Conservation (phyloP, 2,329 filamentous ascomycete genomes). For the Torrubiellomyces zombiae region DNA sequence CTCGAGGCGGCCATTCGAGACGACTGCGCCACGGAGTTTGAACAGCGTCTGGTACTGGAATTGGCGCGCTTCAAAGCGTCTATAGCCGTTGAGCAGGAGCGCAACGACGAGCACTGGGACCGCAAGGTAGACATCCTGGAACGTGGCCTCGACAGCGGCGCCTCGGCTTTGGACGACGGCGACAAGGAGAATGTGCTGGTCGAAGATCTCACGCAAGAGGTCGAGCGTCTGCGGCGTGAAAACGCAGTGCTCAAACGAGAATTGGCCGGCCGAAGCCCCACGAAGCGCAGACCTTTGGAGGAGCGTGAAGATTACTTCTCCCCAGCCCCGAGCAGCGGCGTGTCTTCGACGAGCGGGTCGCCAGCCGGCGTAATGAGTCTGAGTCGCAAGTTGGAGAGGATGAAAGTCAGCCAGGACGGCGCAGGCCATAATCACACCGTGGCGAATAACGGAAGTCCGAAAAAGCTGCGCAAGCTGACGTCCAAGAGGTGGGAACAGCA, state of each 20-base stretch:
- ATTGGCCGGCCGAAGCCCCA: conserved; percentile 44
- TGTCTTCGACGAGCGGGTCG: background rate
- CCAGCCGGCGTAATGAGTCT: conserved; percentile 18
- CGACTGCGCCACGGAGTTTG: conserved; percentile 78
- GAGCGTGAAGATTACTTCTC: conserved; percentile 32
- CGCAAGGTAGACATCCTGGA: conserved; percentile 59
- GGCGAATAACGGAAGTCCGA: conserved; percentile 26
- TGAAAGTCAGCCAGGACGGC: conserved; percentile 28
- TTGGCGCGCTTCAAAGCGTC: conserved; percentile 66
- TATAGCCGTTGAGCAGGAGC: conserved; percentile 63
- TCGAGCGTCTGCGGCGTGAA: conserved; percentile 50
- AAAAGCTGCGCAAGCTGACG: conserved; percentile 34
- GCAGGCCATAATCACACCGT: no score
- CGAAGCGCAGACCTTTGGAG: conserved; percentile 36
- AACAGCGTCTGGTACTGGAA: conserved; percentile 57
- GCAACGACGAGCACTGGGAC: conserved; percentile 72
- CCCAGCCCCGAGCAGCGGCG: conserved; percentile 1
- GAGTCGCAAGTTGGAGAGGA: conserved; percentile 30
- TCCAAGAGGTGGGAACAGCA: conserved; percentile 32
- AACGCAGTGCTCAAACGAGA: conserved; percentile 50
- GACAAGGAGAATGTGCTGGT: conserved; percentile 46
- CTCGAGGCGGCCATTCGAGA: conserved; percentile 76
- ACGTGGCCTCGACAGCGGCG: conserved; percentile 28
- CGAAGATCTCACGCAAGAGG: conserved; percentile 53
- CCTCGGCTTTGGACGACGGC: conserved; percentile 32